Evolutionary conservation across 192 early-diverging fungal species (phyloP).

Genomic region (Rhizoclosmatium sp.): DNA sequence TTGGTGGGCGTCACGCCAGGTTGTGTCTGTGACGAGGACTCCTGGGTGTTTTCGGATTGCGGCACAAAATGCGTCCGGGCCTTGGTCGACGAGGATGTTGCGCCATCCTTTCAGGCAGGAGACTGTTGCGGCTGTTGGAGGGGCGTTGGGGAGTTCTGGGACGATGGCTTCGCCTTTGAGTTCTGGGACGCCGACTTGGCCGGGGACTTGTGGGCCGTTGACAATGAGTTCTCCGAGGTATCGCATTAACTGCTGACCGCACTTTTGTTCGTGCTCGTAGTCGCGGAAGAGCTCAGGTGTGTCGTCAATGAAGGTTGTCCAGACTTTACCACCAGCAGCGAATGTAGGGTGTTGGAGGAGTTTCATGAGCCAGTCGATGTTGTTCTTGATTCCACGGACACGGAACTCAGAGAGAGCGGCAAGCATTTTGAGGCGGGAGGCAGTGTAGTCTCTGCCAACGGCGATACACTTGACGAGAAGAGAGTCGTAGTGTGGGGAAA

Average conservation of each 20-base stretch:
- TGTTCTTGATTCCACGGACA: constrained; percentile 96
- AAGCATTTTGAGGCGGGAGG: constrained; percentile 88
- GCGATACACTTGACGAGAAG: constrained; percentile 86
- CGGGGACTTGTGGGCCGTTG: constrained; percentile 92
- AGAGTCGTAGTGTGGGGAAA: constrained; percentile 96
- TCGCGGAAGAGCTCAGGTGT: constrained; percentile 88
- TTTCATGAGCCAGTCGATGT: constrained; percentile 91
- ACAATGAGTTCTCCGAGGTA: constrained; percentile 92
- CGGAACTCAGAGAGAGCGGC: constrained; percentile 92
- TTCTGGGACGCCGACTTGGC: constrained; percentile 72
- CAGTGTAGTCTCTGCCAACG: constrained; percentile 83
- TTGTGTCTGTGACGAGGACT: constrained; percentile 95
- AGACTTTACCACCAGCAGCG: constrained; percentile 72
- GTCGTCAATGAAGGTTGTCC: constrained; percentile 99
- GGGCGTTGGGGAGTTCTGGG: constrained; percentile 53
- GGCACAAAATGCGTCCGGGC: constrained; percentile 90
- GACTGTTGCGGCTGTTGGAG: constrained; percentile 42
- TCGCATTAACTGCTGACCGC: constrained; percentile 81
- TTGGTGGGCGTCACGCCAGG: constrained; percentile 96
- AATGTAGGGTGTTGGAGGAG: constrained; percentile 86
- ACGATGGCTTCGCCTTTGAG: constrained; percentile 74
- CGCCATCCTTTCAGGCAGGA: constrained; percentile 85
- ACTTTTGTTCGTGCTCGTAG: constrained; percentile 58
- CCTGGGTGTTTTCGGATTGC: constrained; percentile 89
- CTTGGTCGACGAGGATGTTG: constrained; percentile 82